A percentile compares a stretch with the other conserved stretches of the same genome.
These are phyloP conservation scores for Fusarium chaquense DNA, from an alignment of 2,329 filamentous ascomycete genomes.

Conservation along the genomic window DNA sequence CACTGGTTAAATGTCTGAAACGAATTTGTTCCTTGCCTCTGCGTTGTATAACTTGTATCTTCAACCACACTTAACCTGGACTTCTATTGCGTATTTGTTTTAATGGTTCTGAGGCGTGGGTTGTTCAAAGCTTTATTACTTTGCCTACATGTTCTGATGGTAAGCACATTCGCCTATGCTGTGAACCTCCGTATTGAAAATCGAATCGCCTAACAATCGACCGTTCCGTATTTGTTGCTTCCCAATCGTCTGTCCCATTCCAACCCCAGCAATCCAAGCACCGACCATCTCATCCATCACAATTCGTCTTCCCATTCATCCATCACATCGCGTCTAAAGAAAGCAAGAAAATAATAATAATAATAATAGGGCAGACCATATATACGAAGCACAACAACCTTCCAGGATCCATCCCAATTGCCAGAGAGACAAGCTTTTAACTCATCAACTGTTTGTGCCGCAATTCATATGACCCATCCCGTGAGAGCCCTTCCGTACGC, in stretches of 20 bases:
- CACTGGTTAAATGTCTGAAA: conserved; percentile 15
- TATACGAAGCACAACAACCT: conserved; percentile 20
- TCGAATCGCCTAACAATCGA: neutral
- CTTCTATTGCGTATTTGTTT: neutral
- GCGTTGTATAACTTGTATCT: too few relatives aligned
- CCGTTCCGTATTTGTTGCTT: conserved; percentile 7
- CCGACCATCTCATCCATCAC: conserved; percentile 17
- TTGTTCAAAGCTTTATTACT: conserved; percentile 16
- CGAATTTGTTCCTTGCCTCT: neutral
- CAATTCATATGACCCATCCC: conserved; percentile 16
- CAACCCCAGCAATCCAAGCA: conserved; percentile 31
- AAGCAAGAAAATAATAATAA: conserved; percentile 2
- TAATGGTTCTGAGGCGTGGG: neutral
- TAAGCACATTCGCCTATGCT: conserved; percentile 5
- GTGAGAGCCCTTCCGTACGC: conserved; percentile 35
- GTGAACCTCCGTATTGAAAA: conserved; percentile 8
- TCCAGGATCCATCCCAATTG: neutral
- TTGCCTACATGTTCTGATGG: conserved; percentile 11
- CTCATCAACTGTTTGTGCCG: neutral
- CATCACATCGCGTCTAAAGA: conserved; percentile 7
- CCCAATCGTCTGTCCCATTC: conserved; percentile 3
- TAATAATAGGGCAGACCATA: conserved; percentile 15
- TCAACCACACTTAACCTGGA: neutral
- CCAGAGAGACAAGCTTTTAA: neutral
- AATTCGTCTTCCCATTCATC: conserved; percentile 10